Base-by-base conservation (phyloP, 192 early-diverging fungal genomes). In the Backusella morwellensis region DNA sequence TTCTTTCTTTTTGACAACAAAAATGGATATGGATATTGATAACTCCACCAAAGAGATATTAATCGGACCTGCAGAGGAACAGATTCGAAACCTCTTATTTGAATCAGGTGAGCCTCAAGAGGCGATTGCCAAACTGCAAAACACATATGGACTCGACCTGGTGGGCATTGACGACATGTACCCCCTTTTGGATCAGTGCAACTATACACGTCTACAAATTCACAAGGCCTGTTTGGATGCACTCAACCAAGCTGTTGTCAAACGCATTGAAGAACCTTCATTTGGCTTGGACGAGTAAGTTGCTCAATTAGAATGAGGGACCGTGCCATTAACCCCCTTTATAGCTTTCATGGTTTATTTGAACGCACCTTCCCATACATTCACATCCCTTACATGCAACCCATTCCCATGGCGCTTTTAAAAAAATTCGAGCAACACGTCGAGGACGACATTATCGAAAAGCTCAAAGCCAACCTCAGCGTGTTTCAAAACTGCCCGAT, bases 321-420 rank as follows among this genome's bases (percentile, higher is more conserved):
- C 32, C 2, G 32, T 32, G 2, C 32, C 32, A 32, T 32, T 32
- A 32, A 32, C 32, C 32, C 32, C 32, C 32, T 32, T 32, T 32
- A 32, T 32, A 32, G 87, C 52, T 87, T 87, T 44, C 72, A 83
- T 36, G 73, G 81, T 23, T 68, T 85, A 1, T 78, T 88, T 47
- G 76, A 79, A 23, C 69, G 75, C n/a, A 86, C 86, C 50, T 67
- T 85, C 32, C 85, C 84, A 11, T 87, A 90, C 66, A 84, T 90
- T 41, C 75, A 82, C 35, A 83, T 86, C 0, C 76, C 82, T 4
- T 80, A 81, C 19, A 83, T 90, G 73, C 87, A 86, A 54, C 80
- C 84, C 17, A 79, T 90, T 29, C 87, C 88, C 17, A 78, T 90
- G 70, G 84, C 86, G 9, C 77, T 90, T 4, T 75, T 90, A 17